A percentile compares a stretch with the other conserved stretches of the same genome.
phyloP scores from a whole-genome alignment of 2,329 filamentous ascomycete species.

The Aureobasidium sp. region DNA sequence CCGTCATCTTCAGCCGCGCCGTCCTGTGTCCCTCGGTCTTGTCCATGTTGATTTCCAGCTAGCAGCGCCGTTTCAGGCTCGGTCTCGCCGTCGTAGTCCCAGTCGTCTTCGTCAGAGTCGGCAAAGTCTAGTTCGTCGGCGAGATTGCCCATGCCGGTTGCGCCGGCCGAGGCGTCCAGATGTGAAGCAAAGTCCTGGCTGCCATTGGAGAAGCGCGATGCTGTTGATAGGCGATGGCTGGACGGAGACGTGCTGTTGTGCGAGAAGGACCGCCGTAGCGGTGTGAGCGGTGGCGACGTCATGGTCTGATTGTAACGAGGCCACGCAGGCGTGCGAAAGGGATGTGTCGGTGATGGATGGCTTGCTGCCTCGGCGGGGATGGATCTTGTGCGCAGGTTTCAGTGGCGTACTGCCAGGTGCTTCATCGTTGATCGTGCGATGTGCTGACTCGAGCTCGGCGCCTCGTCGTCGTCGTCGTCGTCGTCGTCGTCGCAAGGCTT shows the following conservation, averaged over 20 bases:
- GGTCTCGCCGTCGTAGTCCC: constrained; percentile 17
- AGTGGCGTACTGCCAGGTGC: constrained; percentile 1
- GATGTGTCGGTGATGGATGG: not conserved
- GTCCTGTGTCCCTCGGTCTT: constrained; percentile 23
- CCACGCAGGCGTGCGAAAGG: not conserved
- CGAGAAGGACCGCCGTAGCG: constrained; percentile 38
- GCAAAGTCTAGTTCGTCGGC: constrained; percentile 75
- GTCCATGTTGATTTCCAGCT: constrained; percentile 12
- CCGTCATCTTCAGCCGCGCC: constrained; percentile 25
- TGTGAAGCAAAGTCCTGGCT: constrained; percentile 34
- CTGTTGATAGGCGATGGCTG: constrained; percentile 30
- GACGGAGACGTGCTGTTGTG: constrained; percentile 38
- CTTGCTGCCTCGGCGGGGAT: not conserved
- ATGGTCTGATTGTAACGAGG: constrained; percentile 11
- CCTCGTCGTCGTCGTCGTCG: not conserved
- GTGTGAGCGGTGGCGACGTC: constrained; percentile 39
- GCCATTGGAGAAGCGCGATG: constrained; percentile 26
- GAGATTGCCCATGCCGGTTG: constrained; percentile 64
- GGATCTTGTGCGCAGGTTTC: not conserved
- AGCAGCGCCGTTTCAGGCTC: not conserved
- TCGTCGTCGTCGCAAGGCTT: too few relatives aligned
- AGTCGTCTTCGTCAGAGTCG: constrained; percentile 39
- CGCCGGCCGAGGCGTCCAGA: constrained; percentile 29
- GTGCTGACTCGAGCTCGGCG: not conserved
- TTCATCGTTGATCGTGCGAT: not conserved